phyloP scores from a whole-genome alignment of 176 grass and related monocot species.

The Tillandsia fasciculata region DNA sequence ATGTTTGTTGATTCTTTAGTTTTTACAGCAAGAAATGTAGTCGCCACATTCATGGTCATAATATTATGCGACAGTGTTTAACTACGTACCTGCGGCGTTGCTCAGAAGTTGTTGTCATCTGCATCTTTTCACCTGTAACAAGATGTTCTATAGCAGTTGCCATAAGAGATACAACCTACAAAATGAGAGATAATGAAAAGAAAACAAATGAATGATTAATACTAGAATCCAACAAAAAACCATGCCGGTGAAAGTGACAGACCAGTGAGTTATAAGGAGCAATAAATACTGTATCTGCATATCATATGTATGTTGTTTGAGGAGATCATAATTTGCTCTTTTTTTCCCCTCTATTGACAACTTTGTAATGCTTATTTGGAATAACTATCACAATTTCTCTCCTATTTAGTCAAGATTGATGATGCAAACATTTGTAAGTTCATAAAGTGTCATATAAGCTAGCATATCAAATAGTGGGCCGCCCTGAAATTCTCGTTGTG shows the following conservation, averaged over 20 bases:
- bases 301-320: too few species aligned
- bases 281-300: too few species aligned
- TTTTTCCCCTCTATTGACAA: too few species aligned
- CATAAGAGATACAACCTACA: slow-evolving; percentile 82
- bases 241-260: slow-evolving; percentile 3
- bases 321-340: too few species aligned
- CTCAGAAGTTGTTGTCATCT: slow-evolving; percentile 73
- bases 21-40: slow-evolving; percentile 6
- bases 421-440: too few species aligned
- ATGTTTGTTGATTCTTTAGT: background rate
- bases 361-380: too few species aligned
- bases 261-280: background rate
- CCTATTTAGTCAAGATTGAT: too few species aligned
- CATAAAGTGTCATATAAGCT: too few species aligned
- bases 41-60: background rate
- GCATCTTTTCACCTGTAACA: slow-evolving; percentile 98
- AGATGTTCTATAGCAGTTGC: slow-evolving; percentile 84
- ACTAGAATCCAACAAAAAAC: slow-evolving; percentile 3
- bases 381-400: too few species aligned
- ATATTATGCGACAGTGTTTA: slow-evolving; percentile 1
- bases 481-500: too few species aligned
- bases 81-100: slow-evolving; percentile 60
- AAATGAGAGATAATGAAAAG: background rate
- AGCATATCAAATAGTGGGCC: too few species aligned
- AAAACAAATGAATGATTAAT: slow-evolving; percentile 6